These are phyloP conservation scores for Daldinia caldariorum DNA, from an alignment of 495 filamentous ascomycete species.

Conservation along the genomic window DNA sequence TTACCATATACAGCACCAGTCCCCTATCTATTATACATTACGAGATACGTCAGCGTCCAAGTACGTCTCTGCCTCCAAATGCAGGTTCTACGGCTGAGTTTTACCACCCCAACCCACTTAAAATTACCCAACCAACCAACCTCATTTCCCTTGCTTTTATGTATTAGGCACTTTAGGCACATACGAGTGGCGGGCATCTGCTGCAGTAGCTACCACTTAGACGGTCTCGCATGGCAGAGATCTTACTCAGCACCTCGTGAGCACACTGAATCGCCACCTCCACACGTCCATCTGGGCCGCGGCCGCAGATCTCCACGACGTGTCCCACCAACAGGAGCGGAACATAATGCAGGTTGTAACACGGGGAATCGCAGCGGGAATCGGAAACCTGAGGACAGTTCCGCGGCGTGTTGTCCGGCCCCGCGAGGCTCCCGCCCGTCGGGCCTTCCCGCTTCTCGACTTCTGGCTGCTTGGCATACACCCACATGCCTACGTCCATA, in stretches of 20 bases:
- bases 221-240: background rate
- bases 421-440: background rate
- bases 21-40: too few species aligned
- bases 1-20: too few species aligned
- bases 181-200: background rate
- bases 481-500: slow-evolving; percentile 23
- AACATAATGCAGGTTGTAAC: background rate
- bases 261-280: slow-evolving; percentile 14
- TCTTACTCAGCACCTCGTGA: slow-evolving; percentile 19
- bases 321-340: slow-evolving; percentile 13
- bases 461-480: slow-evolving; percentile 14
- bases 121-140: too few species aligned
- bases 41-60: too few species aligned
- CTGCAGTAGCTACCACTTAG: background rate
- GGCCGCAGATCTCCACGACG: slow-evolving; percentile 12
- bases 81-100: too few species aligned
- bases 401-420: background rate
- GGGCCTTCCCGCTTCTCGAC: background rate
- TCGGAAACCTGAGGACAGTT: background rate
- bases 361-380: background rate
- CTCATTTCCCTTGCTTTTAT: too few species aligned
- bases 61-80: too few species aligned
- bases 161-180: too few species aligned
- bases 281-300: background rate
- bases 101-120: too few species aligned